Percentiles rank a stretch among this genome's conserved stretches.
These are phyloP conservation scores for Boletus tylopilopsis DNA, from an alignment of 768 basidiomycete species.

Conservation along the genomic window DNA sequence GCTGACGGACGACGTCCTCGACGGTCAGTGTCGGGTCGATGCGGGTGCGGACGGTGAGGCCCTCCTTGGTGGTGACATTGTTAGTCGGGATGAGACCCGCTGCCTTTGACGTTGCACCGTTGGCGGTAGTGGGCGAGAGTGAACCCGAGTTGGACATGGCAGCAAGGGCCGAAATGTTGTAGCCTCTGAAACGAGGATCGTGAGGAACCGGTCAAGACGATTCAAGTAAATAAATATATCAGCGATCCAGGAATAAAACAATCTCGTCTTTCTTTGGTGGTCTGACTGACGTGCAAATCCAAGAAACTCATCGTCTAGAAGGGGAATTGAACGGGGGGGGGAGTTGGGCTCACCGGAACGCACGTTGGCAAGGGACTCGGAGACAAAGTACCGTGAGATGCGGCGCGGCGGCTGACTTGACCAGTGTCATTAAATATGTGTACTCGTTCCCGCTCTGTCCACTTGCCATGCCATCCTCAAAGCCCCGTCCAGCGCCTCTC, in stretches of 20 bases:
- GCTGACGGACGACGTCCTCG: conserved; percentile 79
- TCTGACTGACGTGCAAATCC: conserved; percentile 68
- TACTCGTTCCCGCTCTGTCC: not conserved
- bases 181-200: conserved; percentile 1
- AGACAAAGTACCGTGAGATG: too few species aligned
- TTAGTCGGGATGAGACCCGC: conserved; percentile 72
- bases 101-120: conserved; percentile 37
- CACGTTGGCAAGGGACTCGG: not conserved
- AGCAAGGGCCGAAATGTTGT: too few species aligned
- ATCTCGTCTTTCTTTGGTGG: conserved; percentile 36
- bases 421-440: not conserved
- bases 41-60: conserved; percentile 71
- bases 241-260: conserved; percentile 38
- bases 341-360: conserved; percentile 18
- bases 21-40: conserved; percentile 84
- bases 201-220: conserved; percentile 4
- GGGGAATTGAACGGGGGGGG: not conserved
- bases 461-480: conserved; percentile 4
- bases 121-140: conserved; percentile 22
- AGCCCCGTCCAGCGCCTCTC: conserved; percentile 11
- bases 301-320: conserved; percentile 41
- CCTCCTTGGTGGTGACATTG: conserved; percentile 74
- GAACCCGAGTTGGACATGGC: too few species aligned
- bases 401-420: conserved; percentile 23
- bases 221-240: too few species aligned